These are phyloP conservation scores for Strobilomyces dryophilus DNA, from an alignment of 768 basidiomycete species.

Conservation along the genomic window DNA sequence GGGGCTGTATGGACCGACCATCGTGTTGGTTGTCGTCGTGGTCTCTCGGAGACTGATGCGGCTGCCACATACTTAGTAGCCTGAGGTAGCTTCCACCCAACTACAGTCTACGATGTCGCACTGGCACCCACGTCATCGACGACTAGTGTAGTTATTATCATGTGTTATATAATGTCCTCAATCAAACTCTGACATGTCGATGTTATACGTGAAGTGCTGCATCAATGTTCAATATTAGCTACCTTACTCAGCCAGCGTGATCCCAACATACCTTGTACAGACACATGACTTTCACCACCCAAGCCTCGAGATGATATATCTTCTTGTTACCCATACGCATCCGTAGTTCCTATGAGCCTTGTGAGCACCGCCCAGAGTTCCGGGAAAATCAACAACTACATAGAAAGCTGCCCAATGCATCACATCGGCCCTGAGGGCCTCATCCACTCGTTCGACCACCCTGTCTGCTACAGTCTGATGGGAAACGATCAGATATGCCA, in stretches of 20 bases:
- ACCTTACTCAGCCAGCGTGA: neutral
- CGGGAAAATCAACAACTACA: conserved; percentile 42
- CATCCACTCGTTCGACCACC: conserved; percentile 85
- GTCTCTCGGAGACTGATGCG: neutral
- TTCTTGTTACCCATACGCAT: conserved; percentile 92
- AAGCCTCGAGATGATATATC: conserved; percentile 96
- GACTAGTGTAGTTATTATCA: neutral
- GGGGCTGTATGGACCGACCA: conserved; percentile 19
- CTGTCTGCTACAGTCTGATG: conserved; percentile 81
- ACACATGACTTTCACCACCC: conserved; percentile 96
- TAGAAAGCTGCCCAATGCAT: conserved; percentile 99
- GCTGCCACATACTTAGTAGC: neutral
- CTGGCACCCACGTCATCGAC: neutral
- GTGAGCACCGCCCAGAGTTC: neutral
- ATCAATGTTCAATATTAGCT: neutral
- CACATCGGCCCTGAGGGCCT: conserved; percentile 84
- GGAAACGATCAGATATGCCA: conserved; percentile 2
- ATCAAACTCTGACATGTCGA: conserved; percentile 35
- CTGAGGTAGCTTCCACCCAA: neutral
- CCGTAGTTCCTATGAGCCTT: conserved; percentile 70
- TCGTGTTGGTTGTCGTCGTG: conserved; percentile 9
- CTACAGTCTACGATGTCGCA: neutral
- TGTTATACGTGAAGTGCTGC: conserved; percentile 31
- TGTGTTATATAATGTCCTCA: conserved; percentile 7
- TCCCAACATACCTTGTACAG: conserved; percentile 64